phyloP scores from a whole-genome alignment of 2,329 filamentous ascomycete genomes.

The Xylaria sp. region DNA sequence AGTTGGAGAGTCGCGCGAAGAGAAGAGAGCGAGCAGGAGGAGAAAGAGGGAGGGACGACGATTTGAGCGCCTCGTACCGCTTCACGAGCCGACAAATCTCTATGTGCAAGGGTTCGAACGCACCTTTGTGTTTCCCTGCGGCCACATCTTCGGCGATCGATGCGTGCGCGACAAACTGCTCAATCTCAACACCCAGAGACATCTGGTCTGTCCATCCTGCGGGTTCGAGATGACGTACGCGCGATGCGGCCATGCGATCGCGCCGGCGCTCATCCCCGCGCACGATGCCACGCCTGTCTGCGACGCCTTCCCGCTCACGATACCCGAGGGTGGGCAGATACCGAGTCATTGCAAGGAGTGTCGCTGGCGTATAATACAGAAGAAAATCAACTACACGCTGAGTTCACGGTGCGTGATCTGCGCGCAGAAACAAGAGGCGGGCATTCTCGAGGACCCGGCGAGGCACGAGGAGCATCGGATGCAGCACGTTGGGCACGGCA shows the following conservation, averaged over 20 bases:
- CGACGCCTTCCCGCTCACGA: constrained; percentile 25
- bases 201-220: constrained; percentile 23
- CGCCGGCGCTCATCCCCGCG: constrained; percentile 18
- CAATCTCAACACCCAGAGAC: not conserved
- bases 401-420: constrained; percentile 22
- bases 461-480: constrained; percentile 22
- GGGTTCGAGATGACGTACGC: constrained; percentile 23
- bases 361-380: constrained; percentile 19
- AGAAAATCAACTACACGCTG: constrained; percentile 17
- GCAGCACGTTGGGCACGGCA: constrained; percentile 16
- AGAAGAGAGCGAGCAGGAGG: not conserved
- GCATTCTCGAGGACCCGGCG: constrained; percentile 8
- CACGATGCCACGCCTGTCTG: constrained; percentile 15
- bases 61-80: not conserved
- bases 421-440: constrained; percentile 7
- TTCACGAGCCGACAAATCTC: constrained; percentile 10
- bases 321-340: constrained; percentile 20
- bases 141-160: constrained; percentile 27
- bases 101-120: constrained; percentile 21
- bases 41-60: not conserved
- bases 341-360: constrained; percentile 25
- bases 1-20: not conserved
- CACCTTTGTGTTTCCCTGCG: constrained; percentile 24
- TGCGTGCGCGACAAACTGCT: constrained; percentile 17
- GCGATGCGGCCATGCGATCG: constrained; percentile 22